Evolutionary conservation across 371 early-diverging fungal species (phyloP).

Genomic region (Rhizopus sp.): DNA sequence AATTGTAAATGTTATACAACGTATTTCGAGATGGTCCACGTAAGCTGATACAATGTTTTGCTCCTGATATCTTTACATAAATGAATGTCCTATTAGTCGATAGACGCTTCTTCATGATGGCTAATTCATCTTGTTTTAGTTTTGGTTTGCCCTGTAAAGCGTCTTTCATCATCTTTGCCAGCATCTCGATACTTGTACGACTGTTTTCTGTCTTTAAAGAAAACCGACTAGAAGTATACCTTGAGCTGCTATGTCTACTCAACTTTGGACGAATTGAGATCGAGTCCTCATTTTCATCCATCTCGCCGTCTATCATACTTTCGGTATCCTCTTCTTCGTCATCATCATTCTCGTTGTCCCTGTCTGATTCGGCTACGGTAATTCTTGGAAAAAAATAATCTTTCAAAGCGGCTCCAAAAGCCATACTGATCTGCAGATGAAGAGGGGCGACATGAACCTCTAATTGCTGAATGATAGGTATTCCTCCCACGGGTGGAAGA

Average conservation of each 20-base stretch:
- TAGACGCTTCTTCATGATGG: slow-evolving; percentile 70
- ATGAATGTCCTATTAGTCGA: slow-evolving; percentile 72
- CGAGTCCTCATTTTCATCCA: neutral
- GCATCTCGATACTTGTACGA: slow-evolving; percentile 15
- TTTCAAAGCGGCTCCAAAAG: slow-evolving; percentile 71
- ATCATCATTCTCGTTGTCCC: slow-evolving; percentile 3
- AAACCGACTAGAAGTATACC: neutral
- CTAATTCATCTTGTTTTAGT: slow-evolving; percentile 37
- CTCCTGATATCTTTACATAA: slow-evolving; percentile 73
- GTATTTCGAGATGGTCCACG: slow-evolving; percentile 72
- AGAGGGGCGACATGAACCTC: slow-evolving; percentile 83
- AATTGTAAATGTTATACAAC: slow-evolving; percentile 71
- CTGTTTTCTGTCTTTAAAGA: slow-evolving; percentile 14
- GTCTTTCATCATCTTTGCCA: slow-evolving; percentile 22
- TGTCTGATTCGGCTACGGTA: slow-evolving; percentile 9
- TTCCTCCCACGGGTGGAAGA: slow-evolving; percentile 84
- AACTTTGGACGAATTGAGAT: neutral
- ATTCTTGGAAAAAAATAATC: slow-evolving; percentile 74
- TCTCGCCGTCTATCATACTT: neutral
- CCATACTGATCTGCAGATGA: slow-evolving; percentile 78
- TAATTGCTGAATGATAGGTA: slow-evolving; percentile 81
- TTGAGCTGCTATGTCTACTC: neutral
- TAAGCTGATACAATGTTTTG: slow-evolving; percentile 69
- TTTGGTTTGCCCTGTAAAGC: slow-evolving; percentile 8
- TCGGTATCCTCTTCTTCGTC: slow-evolving; percentile 9